Evolutionary conservation across 169 alveolate genomes (phyloP), one percentile per base, ranked within the genome.

Genomic region (Cryptosporidium ryanae): DNA sequence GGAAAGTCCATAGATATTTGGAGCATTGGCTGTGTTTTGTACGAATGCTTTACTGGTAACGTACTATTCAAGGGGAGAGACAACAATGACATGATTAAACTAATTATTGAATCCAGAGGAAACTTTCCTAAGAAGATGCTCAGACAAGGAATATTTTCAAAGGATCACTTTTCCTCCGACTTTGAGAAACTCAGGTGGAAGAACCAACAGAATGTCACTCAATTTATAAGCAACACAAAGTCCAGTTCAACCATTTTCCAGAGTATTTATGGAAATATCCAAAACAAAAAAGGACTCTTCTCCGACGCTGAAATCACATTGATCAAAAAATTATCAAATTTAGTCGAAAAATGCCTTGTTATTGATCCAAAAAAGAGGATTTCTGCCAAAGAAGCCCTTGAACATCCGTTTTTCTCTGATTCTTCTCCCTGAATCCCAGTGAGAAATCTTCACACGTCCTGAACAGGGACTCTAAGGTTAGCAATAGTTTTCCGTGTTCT

Each of bases 41-140:
- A 93, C 91, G 99, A 98, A 91, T 90, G 98, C 25, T 98, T 96
- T 61, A 96, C 99, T n/a, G 99, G 99, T 13, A 96, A 95, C 90
- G 94, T 98, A 6, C 92, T 97, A 82, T 98, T 98, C 90, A 82
- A 95, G 93, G 99, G 99, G 1, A 95, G 95, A 52, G 93, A 96
- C 83, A 97, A 97, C 91, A 95, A 96, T 82, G 99, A 98, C 82
- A 97, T 97, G 99, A 93, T 98, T 84, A 94, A 95, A 92, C 89
- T 95, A 59, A 96, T 97, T 67, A 96, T 96, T 98, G 97, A 95
- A 70, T 92, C 92, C 50, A 97, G 96, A 91, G 99, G 99, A 32
- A 96, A 95, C 89, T 92, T 96, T 59, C 98, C 98, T 29, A 93
- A 90, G 55, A 95, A 95, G 92, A 89, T 97, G 94, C 93, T 97